These are phyloP conservation scores for Tolypocladium album DNA, from an alignment of 2,329 filamentous ascomycete genomes.

Conservation along the genomic window DNA sequence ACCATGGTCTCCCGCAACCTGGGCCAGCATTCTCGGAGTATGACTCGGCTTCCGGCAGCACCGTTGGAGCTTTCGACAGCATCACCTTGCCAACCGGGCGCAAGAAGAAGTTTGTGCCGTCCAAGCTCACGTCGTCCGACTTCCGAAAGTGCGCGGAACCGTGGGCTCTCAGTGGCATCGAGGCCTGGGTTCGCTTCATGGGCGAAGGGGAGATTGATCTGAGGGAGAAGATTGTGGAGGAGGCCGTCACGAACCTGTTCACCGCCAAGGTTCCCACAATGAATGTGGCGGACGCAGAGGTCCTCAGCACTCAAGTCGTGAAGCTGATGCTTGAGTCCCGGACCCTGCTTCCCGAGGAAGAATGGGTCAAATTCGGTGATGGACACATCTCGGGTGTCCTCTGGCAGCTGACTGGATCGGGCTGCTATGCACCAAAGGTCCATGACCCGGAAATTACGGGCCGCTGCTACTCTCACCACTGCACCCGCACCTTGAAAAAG, in stretches of 20 bases:
- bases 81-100: conserved; percentile 72
- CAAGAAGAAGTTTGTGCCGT: conserved; percentile 73
- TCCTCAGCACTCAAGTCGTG: conserved; percentile 67
- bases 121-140: conserved; percentile 70
- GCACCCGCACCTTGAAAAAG: conserved; percentile 88
- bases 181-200: conserved; percentile 78
- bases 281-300: conserved; percentile 95
- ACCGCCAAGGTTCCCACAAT: conserved; percentile 94
- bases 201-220: conserved; percentile 86
- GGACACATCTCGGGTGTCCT: conserved; percentile 79
- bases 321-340: conserved; percentile 68
- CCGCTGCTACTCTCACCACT: conserved; percentile 88
- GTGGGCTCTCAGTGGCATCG: conserved; percentile 85
- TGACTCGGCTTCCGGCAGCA: conserved; percentile 40
- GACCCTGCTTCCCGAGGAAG: conserved; percentile 78
- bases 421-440: conserved; percentile 80
- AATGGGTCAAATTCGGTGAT: conserved; percentile 90
- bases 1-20: conserved; percentile 38
- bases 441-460: conserved; percentile 61
- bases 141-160: conserved; percentile 80
- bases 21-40: conserved; percentile 44
- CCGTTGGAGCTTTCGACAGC: conserved; percentile 60
- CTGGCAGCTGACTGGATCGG: conserved; percentile 82
- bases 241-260: conserved; percentile 81
- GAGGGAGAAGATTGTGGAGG: conserved; percentile 72